A percentile compares a stretch with the other conserved stretches of the same genome.
Evolutionary conservation across 495 filamentous ascomycete genomes (phyloP).

Genomic region (Neurospora tetraspora): DNA sequence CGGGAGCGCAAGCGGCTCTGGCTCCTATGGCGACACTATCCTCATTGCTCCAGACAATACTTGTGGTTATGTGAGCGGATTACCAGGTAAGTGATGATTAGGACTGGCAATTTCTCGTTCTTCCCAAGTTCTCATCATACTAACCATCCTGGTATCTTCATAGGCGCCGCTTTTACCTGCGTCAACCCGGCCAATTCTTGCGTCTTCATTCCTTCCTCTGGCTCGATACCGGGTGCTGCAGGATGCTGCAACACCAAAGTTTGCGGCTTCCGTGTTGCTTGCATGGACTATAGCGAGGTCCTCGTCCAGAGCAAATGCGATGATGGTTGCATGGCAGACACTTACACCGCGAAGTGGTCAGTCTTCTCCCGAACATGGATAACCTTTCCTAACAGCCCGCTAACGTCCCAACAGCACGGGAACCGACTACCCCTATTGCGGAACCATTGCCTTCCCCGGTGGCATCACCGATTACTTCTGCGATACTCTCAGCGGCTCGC

Average conservation of each 20-base stretch:
- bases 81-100: constrained; percentile 14
- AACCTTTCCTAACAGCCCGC: background rate
- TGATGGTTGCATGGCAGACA: constrained; percentile 23
- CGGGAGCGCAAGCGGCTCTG: background rate
- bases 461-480: constrained; percentile 33
- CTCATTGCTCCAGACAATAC: constrained; percentile 38
- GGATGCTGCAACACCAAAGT: constrained; percentile 24
- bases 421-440: constrained; percentile 20
- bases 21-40: constrained; percentile 16
- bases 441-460: constrained; percentile 25
- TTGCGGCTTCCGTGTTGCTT: constrained; percentile 21
- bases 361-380: constrained; percentile 1
- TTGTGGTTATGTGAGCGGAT: constrained; percentile 36
- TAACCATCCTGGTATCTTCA: background rate
- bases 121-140: background rate
- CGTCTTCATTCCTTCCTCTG: constrained; percentile 20
- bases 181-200: constrained; percentile 14
- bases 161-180: constrained; percentile 29
- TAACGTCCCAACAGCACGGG: constrained; percentile 15
- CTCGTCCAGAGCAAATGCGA: constrained; percentile 20
- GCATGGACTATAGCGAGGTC: constrained; percentile 19
- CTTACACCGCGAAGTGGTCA: constrained; percentile 31
- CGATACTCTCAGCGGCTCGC: constrained; percentile 14
- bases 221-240: constrained; percentile 18
- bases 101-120: background rate